These are phyloP conservation scores for Paracamarosporium sp. DNA, from an alignment of 2,329 filamentous ascomycete species.

Conservation along the genomic window DNA sequence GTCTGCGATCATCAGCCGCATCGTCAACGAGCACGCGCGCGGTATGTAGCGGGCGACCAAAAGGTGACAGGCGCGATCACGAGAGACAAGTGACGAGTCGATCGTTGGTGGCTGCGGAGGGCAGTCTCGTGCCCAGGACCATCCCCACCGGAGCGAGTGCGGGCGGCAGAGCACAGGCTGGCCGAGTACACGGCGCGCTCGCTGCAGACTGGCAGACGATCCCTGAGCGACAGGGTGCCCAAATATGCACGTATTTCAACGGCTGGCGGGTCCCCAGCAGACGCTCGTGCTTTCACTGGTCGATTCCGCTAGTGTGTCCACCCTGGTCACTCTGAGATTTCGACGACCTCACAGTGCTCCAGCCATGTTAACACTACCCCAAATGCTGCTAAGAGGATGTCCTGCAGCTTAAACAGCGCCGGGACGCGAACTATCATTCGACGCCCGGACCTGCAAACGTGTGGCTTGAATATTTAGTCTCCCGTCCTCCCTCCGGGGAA, in stretches of 20 bases:
- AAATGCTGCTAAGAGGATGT: conserved; percentile 48
- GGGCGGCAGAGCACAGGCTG: conserved; percentile 15
- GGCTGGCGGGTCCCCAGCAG: conserved; percentile 46
- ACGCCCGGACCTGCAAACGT: conserved; percentile 48
- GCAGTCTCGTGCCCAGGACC: conserved; percentile 13
- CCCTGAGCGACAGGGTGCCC: conserved; percentile 44
- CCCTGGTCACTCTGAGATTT: conserved; percentile 43
- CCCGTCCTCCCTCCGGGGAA: conserved; percentile 45
- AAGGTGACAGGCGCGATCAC: conserved; percentile 5
- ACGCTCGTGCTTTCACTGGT: conserved; percentile 41
- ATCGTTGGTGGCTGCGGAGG: not conserved
- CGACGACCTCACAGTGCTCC: conserved; percentile 47
- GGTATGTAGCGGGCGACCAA: conserved; percentile 11
- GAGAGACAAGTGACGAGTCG: not conserved
- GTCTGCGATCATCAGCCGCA: conserved; percentile 49
- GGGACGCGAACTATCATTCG: conserved; percentile 48
- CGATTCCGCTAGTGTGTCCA: conserved; percentile 34
- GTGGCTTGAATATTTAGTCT: conserved; percentile 50
- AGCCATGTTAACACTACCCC: conserved; percentile 49
- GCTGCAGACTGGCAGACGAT: conserved; percentile 37
- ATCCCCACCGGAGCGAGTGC: conserved; percentile 5
- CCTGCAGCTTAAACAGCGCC: conserved; percentile 49
- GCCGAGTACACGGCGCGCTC: conserved; percentile 14
- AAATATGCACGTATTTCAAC: conserved; percentile 47
- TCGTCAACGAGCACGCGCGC: conserved; percentile 26